A percentile compares a stretch with the other conserved stretches of the same genome.
phyloP scores from a whole-genome alignment of 441 rosid species.

The Dalechampia spathulata region DNA sequence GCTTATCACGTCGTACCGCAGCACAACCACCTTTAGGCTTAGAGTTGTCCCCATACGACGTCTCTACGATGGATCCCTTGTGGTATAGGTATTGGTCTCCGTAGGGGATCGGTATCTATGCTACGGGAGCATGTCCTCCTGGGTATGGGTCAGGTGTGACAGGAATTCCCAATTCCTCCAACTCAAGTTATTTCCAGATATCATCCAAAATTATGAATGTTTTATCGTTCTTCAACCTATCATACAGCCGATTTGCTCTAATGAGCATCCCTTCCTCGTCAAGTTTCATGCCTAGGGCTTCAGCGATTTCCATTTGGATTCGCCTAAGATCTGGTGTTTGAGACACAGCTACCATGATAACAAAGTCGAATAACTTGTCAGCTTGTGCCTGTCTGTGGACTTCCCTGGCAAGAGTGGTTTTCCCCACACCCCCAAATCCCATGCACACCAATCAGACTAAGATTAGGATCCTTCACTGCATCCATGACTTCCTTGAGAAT shows the following conservation, averaged over 20 bases:
- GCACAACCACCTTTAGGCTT: too few species aligned
- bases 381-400: too few species aligned
- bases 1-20: too few species aligned
- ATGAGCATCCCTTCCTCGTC: not conserved
- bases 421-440: not conserved
- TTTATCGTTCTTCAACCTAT: not conserved
- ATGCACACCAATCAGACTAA: not conserved
- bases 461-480: not conserved
- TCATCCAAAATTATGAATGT: not conserved
- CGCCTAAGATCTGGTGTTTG: not conserved
- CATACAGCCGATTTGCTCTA: not conserved
- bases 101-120: too few species aligned
- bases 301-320: not conserved
- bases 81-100: too few species aligned
- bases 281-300: not conserved
- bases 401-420: not conserved
- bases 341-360: not conserved
- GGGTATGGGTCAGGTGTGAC: too few species aligned
- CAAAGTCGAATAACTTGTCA: not conserved
- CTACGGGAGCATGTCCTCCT: too few species aligned
- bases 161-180: not conserved
- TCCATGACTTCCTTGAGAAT: not conserved
- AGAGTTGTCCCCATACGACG: too few species aligned
- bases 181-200: not conserved
- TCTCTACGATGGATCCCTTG: too few species aligned